Percentiles rank a stretch among this genome's conserved stretches.
Evolutionary conservation across 2,329 filamentous ascomycete species (phyloP).

Genomic region (Colletotrichum destructivum): DNA sequence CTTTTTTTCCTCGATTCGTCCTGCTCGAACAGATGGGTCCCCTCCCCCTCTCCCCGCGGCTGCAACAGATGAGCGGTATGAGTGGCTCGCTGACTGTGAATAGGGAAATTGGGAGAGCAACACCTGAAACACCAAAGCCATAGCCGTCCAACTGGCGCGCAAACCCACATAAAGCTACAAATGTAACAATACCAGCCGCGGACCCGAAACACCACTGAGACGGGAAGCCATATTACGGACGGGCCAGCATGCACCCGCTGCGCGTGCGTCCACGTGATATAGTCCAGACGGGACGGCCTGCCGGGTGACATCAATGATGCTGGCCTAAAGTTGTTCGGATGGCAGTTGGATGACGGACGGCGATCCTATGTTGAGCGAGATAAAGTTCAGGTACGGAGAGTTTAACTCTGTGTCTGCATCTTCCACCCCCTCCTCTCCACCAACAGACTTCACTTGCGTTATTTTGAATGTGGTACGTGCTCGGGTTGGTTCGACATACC

Average conservation of each 20-base stretch:
- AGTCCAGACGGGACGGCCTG: constrained; percentile 28
- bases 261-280: constrained; percentile 24
- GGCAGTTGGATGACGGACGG: constrained; percentile 29
- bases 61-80: not conserved
- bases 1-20: not conserved
- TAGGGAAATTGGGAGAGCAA: constrained; percentile 1
- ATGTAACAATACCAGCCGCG: constrained; percentile 29
- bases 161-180: constrained; percentile 35
- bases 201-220: constrained; percentile 41
- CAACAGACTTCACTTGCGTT: not conserved
- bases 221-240: constrained; percentile 16
- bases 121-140: constrained; percentile 32
- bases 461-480: constrained; percentile 8
- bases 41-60: not conserved
- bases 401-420: constrained; percentile 8
- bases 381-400: constrained; percentile 12
- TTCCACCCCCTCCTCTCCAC: not conserved
- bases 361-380: constrained; percentile 6
- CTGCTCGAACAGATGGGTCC: not conserved
- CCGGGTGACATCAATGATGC: constrained; percentile 11
- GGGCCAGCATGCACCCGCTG: constrained; percentile 6
- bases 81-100: not conserved
- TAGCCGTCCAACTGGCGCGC: constrained; percentile 1
- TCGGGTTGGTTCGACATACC: constrained; percentile 1
- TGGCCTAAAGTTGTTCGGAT: constrained; percentile 28